Conservation (phyloP, 140 eudicot genomes). For the Stevia rebaudiana region DNA sequence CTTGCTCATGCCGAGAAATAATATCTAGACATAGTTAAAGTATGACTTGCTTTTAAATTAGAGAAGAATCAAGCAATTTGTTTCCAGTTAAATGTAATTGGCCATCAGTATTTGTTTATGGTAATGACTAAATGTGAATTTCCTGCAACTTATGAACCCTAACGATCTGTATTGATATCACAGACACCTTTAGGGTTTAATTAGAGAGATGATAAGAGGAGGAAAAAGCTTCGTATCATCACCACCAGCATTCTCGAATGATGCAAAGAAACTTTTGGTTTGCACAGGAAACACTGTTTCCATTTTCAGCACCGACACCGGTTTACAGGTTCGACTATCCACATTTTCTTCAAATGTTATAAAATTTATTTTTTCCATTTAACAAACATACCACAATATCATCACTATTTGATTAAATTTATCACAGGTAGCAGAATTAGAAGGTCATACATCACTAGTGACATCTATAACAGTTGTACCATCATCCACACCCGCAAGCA, state of each 20-base stretch:
- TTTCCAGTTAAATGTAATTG: background rate
- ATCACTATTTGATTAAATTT: background rate
- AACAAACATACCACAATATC: background rate
- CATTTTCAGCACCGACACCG: constrained; percentile 82
- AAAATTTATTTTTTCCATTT: background rate
- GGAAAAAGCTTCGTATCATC: constrained; percentile 76
- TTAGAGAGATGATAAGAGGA: constrained; percentile 55
- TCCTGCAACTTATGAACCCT: background rate
- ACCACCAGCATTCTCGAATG: constrained; percentile 87
- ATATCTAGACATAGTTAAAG: too few species aligned
- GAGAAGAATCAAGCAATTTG: background rate
- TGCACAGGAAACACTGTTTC: constrained; percentile 84
- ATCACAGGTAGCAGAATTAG: constrained; percentile 59
- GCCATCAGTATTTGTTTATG: background rate
- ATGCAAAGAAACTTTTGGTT: constrained; percentile 56
- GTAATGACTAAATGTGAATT: background rate
- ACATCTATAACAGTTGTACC: constrained; percentile 86
- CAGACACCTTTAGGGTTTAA: background rate
- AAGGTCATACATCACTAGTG: constrained; percentile 71
- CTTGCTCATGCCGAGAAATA: too few species aligned
- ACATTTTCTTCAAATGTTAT: background rate
- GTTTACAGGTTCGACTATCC: constrained; percentile 44
- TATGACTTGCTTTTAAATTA: background rate
- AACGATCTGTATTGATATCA: background rate
- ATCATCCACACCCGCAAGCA: constrained; percentile 43